phyloP scores from a whole-genome alignment of 2,329 filamentous ascomycete species.

The Penicillium freii region DNA sequence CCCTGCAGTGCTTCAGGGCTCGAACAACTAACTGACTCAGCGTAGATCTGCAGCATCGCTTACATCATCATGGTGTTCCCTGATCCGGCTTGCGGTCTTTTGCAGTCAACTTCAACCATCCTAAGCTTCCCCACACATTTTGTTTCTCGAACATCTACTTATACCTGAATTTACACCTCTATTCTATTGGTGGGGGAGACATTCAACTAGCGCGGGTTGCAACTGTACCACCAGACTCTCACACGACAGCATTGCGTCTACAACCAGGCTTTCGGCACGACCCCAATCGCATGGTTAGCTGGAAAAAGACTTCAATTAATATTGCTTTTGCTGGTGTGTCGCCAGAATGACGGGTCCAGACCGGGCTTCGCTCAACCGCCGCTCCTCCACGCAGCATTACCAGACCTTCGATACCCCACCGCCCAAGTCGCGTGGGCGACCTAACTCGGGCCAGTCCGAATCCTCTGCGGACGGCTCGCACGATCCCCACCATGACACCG shows the following conservation, averaged over 20 bases:
- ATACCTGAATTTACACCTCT: not conserved
- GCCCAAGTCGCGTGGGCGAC: constrained; percentile 47
- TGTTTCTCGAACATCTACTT: not conserved
- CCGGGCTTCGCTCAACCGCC: constrained; percentile 35
- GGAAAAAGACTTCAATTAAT: not conserved
- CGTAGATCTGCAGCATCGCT: constrained; percentile 11
- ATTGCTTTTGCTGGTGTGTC: not conserved
- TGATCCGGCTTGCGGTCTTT: constrained; percentile 7
- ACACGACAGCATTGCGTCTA: constrained; percentile 9
- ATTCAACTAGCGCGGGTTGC: not conserved
- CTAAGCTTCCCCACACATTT: not conserved
- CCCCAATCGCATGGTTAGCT: constrained; percentile 10
- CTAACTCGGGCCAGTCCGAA: constrained; percentile 43
- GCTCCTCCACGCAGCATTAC: constrained; percentile 48
- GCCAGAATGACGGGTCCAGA: constrained; percentile 33
- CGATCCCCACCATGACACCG: constrained; percentile 27
- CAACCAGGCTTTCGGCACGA: constrained; percentile 7
- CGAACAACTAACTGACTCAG: constrained; percentile 17
- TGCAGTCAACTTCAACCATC: not conserved
- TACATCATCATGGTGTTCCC: constrained; percentile 20
- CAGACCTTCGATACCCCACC: constrained; percentile 50
- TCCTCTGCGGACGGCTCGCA: constrained; percentile 37
- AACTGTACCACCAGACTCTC: not conserved
- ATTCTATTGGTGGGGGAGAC: not conserved
- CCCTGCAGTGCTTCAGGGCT: not conserved